phyloP scores from a whole-genome alignment of 2,329 filamentous ascomycete species.

The Seiridium cupressi region DNA sequence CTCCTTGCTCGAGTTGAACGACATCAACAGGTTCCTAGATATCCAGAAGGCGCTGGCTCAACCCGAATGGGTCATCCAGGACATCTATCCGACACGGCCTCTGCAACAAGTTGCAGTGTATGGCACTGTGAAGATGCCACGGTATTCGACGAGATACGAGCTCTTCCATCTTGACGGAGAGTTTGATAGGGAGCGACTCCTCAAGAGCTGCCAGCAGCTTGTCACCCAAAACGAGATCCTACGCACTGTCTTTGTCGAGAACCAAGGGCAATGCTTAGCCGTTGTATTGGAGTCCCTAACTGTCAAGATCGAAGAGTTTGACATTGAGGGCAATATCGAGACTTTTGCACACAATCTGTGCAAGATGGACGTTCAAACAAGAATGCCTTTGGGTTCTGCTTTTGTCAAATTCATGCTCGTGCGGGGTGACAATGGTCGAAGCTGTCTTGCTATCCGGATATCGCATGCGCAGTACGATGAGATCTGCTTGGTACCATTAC shows the following conservation, averaged over 20 bases:
- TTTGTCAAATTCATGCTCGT: constrained; percentile 61
- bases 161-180: constrained; percentile 58
- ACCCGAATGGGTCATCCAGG: constrained; percentile 47
- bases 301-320: constrained; percentile 49
- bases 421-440: constrained; percentile 31
- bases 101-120: constrained; percentile 59
- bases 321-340: constrained; percentile 49
- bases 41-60: constrained; percentile 52
- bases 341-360: constrained; percentile 53
- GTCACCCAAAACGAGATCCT: constrained; percentile 62
- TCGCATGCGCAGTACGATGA: constrained; percentile 71
- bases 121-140: constrained; percentile 54
- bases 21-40: constrained; percentile 42
- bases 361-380: constrained; percentile 52
- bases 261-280: constrained; percentile 48
- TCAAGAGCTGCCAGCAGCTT: constrained; percentile 51
- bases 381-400: constrained; percentile 55
- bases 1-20: constrained; percentile 41
- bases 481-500: constrained; percentile 61
- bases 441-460: constrained; percentile 56
- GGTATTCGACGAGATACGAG: constrained; percentile 63
- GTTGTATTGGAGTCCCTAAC: constrained; percentile 57
- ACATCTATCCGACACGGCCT: constrained; percentile 58
- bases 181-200: constrained; percentile 47
- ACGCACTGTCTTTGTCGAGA: constrained; percentile 62